Evolutionary conservation across 176 grass and related monocot species (phyloP).

Genomic region (Secale cereale): DNA sequence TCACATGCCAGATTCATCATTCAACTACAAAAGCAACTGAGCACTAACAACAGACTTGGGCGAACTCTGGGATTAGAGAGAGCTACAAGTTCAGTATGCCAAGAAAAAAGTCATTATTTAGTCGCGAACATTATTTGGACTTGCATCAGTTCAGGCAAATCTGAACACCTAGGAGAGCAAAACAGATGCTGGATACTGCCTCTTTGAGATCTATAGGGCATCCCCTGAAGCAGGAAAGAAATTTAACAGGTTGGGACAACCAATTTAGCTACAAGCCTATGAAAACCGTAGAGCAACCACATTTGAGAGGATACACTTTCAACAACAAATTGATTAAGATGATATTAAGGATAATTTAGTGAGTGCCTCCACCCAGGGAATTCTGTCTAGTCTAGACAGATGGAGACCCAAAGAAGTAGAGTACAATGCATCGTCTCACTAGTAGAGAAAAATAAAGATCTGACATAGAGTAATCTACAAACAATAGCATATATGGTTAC

Average conservation of each 20-base stretch:
- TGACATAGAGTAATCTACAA: too few species aligned
- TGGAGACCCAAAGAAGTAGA: too few species aligned
- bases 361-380: background rate
- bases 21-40: slow-evolving; percentile 10
- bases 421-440: too few species aligned
- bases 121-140: slow-evolving; percentile 86
- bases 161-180: slow-evolving; percentile 92
- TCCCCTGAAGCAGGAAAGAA: slow-evolving; percentile 49
- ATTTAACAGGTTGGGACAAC: background rate
- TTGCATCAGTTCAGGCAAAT: slow-evolving; percentile 84
- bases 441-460: too few species aligned
- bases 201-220: slow-evolving; percentile 98
- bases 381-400: background rate
- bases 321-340: background rate
- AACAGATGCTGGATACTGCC: slow-evolving; percentile 92
- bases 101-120: slow-evolving; percentile 39
- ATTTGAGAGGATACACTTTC: background rate
- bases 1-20: background rate
- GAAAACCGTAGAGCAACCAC: background rate
- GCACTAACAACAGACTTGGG: background rate
- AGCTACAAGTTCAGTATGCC: background rate
- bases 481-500: background rate
- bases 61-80: background rate
- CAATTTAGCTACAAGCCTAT: background rate
- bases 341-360: background rate